A percentile compares a stretch with the other conserved stretches of the same genome.
phyloP scores from a whole-genome alignment of 208 protist species.

The Trypanosoma rangeli region DNA sequence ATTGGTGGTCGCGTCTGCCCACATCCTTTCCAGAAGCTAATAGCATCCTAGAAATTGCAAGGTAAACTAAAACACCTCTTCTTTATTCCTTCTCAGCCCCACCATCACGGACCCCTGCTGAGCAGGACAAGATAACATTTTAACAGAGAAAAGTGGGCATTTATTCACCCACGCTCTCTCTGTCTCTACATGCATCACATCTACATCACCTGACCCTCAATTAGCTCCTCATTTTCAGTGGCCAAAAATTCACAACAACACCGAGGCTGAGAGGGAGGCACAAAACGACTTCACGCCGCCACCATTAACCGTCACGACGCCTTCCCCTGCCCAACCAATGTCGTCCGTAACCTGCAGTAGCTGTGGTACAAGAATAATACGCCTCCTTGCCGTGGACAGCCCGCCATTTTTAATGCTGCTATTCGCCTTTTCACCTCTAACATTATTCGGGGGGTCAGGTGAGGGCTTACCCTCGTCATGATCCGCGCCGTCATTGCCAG shows the following conservation, averaged over 20 bases:
- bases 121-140: not conserved
- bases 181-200: constrained; percentile 4
- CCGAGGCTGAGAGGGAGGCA: constrained; percentile 76
- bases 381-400: constrained; percentile 12
- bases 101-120: not conserved
- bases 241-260: constrained; percentile 32
- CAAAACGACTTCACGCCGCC: constrained; percentile 42
- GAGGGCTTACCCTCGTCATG: not conserved
- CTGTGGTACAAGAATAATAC: constrained; percentile 59
- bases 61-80: not conserved
- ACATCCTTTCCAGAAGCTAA: not conserved
- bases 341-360: constrained; percentile 45
- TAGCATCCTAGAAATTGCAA: not conserved
- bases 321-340: constrained; percentile 76
- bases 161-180: not conserved
- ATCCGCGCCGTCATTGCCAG: not conserved
- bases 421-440: not conserved
- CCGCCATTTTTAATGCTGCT: not conserved
- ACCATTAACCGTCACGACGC: constrained; percentile 32
- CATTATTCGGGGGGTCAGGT: not conserved
- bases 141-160: not conserved
- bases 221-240: not conserved
- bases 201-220: not conserved
- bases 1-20: not conserved
- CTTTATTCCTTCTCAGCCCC: not conserved